phyloP scores from a whole-genome alignment of 78 protist genomes.

The Chrysochromulina parva region DNA sequence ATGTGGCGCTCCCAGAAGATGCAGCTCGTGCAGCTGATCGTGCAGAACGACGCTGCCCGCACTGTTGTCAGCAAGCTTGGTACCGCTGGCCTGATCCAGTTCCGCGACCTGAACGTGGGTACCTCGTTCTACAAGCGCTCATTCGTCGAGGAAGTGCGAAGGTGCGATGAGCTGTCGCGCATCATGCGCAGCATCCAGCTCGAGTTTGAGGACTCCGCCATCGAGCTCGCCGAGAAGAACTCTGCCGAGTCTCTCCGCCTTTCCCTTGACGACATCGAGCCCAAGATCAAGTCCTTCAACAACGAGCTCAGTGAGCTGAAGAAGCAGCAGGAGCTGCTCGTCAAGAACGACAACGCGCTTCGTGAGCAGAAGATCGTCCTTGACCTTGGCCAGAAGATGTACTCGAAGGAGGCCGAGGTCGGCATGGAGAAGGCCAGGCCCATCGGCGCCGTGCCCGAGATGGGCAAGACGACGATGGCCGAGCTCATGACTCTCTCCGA shows the following conservation, averaged over 20 bases:
- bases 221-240: too few species aligned
- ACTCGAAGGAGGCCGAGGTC: not conserved
- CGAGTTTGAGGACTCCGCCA: not conserved
- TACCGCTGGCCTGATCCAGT: not conserved
- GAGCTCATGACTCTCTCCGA: not conserved
- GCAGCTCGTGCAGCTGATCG: conserved; percentile 16
- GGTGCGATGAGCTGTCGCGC: not conserved
- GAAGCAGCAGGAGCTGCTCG: not conserved
- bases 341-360: not conserved
- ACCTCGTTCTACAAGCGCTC: conserved; percentile 4
- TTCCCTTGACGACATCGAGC: not conserved
- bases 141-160: not conserved
- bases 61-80: not conserved
- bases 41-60: not conserved
- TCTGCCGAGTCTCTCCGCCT: not conserved
- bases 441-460: not conserved
- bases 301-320: not conserved
- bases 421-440: not conserved
- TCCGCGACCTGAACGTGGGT: not conserved
- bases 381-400: not conserved
- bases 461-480: not conserved
- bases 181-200: not conserved
- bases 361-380: not conserved
- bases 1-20: conserved; percentile 11
- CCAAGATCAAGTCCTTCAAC: not conserved